Percentiles rank a stretch among this genome's conserved stretches.
Conservation (phyloP, 441 rosid species). For the Isatis lusitanica region DNA sequence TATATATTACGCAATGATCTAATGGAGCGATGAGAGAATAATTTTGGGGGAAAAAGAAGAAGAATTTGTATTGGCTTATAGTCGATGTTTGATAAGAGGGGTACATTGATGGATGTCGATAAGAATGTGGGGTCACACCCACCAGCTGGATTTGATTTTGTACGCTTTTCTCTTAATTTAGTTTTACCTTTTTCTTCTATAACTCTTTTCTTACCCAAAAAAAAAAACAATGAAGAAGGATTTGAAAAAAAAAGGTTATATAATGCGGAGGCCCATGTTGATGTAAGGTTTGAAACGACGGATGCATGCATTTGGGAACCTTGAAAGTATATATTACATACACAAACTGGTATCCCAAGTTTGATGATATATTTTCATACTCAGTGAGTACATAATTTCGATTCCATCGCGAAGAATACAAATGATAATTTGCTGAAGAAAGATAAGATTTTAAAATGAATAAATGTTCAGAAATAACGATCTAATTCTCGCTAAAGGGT, state of each 20-base stretch:
- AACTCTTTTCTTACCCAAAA: background rate
- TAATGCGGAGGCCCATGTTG: constrained; percentile 39
- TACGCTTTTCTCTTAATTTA: background rate
- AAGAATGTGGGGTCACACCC: constrained; percentile 35
- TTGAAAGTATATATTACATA: constrained; percentile 21
- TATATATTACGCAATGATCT: background rate
- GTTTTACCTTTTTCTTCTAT: background rate
- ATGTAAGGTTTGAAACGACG: constrained; percentile 40
- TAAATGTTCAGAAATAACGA: background rate
- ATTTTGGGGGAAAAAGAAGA: background rate
- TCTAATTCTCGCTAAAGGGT: background rate
- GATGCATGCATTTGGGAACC: constrained; percentile 39
- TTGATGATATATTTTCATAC: background rate
- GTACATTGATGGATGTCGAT: constrained; percentile 44
- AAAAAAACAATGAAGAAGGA: background rate
- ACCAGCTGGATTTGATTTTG: constrained; percentile 34
- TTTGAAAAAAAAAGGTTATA: background rate
- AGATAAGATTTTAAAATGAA: background rate
- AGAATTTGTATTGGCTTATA: constrained; percentile 16
- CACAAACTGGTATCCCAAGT: background rate
- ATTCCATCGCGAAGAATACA: background rate
- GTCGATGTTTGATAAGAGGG: constrained; percentile 38
- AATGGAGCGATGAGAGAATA: background rate
- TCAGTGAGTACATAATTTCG: background rate
- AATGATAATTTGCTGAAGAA: background rate